phyloP scores from a whole-genome alignment of 495 filamentous ascomycete species.

The Penicillium pancosmium region DNA sequence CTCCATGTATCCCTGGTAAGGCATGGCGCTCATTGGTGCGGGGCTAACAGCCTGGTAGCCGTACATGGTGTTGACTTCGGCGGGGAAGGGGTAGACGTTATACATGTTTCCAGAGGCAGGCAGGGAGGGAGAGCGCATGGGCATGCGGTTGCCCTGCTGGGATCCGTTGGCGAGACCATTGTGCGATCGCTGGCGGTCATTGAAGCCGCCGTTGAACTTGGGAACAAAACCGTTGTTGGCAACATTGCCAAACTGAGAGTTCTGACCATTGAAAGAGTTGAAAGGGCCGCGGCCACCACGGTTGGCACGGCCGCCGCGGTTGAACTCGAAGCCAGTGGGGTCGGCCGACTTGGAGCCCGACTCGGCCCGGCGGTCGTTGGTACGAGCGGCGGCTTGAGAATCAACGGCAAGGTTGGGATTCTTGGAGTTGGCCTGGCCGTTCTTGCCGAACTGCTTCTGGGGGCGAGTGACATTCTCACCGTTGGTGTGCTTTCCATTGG shows the following conservation, averaged over 20 bases:
- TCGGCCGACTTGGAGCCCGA: slow-evolving; percentile 46
- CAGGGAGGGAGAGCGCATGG: slow-evolving; percentile 53
- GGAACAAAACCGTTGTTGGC: slow-evolving; percentile 43
- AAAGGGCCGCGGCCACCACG: slow-evolving; percentile 54
- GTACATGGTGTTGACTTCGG: slow-evolving; percentile 49
- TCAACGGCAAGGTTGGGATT: slow-evolving; percentile 40
- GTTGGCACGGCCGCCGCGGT: slow-evolving; percentile 53
- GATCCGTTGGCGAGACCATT: slow-evolving; percentile 38
- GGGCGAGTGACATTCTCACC: slow-evolving; percentile 36
- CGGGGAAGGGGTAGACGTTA: slow-evolving; percentile 38
- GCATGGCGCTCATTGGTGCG: slow-evolving; percentile 61
- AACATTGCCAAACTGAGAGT: slow-evolving; percentile 50
- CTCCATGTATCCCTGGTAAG: slow-evolving; percentile 63
- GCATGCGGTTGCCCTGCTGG: slow-evolving; percentile 43
- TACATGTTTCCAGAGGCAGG: slow-evolving; percentile 45
- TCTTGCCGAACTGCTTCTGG: slow-evolving; percentile 39
- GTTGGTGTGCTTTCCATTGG: slow-evolving; percentile 27
- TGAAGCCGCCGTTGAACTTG: slow-evolving; percentile 44
- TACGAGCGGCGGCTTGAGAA: slow-evolving; percentile 34
- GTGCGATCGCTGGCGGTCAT: slow-evolving; percentile 46
- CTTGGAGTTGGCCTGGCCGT: slow-evolving; percentile 35
- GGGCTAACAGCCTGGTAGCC: slow-evolving; percentile 57
- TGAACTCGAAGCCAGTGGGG: slow-evolving; percentile 39
- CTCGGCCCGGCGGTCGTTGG: slow-evolving; percentile 41
- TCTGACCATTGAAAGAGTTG: slow-evolving; percentile 42